Percentiles rank a stretch among this genome's conserved stretches.
These are phyloP conservation scores for Aureobasidium sp. DNA, from an alignment of 2,329 filamentous ascomycete genomes.

Conservation along the genomic window DNA sequence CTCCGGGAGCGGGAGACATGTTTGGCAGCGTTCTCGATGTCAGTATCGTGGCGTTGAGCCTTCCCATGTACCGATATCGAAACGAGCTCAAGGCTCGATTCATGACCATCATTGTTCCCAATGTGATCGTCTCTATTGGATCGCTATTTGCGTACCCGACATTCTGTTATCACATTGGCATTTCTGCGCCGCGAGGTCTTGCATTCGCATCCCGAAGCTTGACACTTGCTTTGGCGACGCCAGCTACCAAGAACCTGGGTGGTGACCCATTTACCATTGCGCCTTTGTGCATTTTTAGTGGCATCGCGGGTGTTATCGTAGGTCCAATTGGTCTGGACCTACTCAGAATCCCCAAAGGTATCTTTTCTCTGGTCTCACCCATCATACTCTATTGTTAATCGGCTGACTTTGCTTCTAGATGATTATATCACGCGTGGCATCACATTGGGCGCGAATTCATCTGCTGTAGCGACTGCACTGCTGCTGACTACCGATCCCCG, in stretches of 20 bases:
- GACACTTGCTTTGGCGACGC: constrained; percentile 52
- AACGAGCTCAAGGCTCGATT: constrained; percentile 43
- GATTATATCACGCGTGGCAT: constrained; percentile 58
- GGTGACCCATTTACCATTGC: constrained; percentile 50
- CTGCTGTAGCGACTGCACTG: constrained; percentile 51
- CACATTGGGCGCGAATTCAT: constrained; percentile 51
- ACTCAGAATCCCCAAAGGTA: constrained; percentile 47
- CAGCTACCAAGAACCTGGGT: constrained; percentile 48
- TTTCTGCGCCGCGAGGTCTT: constrained; percentile 43
- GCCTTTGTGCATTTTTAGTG: constrained; percentile 51
- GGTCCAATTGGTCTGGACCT: constrained; percentile 42
- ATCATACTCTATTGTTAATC: background rate
- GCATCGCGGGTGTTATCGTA: constrained; percentile 50
- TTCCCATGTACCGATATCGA: constrained; percentile 55
- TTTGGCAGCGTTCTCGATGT: constrained; percentile 49
- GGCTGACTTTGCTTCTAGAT: constrained; percentile 29
- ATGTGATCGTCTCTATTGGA: constrained; percentile 41
- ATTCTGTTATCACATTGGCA: constrained; percentile 47
- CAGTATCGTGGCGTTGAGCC: constrained; percentile 49
- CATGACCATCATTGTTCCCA: constrained; percentile 46
- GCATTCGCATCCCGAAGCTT: constrained; percentile 50
- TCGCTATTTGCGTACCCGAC: constrained; percentile 52
- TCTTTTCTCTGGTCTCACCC: background rate
- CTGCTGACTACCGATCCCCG: constrained; percentile 49
- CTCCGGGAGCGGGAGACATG: constrained; percentile 50